Evolutionary conservation across 306 rosid species (phyloP), one percentile per base, ranked within the genome.

Genomic region (Sechiopsis laciniata): DNA sequence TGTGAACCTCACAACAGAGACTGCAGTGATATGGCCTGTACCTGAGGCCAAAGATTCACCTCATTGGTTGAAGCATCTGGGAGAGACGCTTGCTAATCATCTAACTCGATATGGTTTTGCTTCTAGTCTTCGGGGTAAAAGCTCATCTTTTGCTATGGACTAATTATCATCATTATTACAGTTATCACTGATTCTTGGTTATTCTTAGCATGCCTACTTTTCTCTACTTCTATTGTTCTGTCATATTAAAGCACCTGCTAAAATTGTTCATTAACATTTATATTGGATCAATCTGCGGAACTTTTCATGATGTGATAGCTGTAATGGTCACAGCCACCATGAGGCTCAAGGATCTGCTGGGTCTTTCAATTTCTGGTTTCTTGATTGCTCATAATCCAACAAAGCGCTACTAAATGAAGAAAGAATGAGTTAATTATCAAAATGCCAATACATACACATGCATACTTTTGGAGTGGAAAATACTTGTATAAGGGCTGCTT

Each of bases 61-160:
- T 3, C 77, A 84, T 74, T 83, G 91, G 91, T 82, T 84, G 32
- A 74, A 78, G 72, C 83, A 80, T 75, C 71, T 94, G 32, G 98
- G 97, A 58, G 92, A 88, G 79, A 82, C 81, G 77, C 98, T 94
- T 68, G 98, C 98, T 10, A 78, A 76, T 64, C 98, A 90, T 76
- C 85, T 94, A 83, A 94, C 96, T 17, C 77, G 40, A 71, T 94
- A 95, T 42, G 98, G 98, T 65, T 94, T 94, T 77, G 75, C 76
- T 64, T 90, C 98, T 69, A 77, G 78, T 76, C 87, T 82, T 81
- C 90, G 73, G 67, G 98, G 98, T 90, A 62, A 82, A 72, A 70
- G 77, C 76, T 75, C 67, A 50, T 46, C 58, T 60, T 13, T 60
- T 7, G 22, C n/a, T 24, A 55, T 14, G 51, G 5, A 16, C 10